Conservation (phyloP, 495 filamentous ascomycete genomes). For the Aspergillus leporis region DNA sequence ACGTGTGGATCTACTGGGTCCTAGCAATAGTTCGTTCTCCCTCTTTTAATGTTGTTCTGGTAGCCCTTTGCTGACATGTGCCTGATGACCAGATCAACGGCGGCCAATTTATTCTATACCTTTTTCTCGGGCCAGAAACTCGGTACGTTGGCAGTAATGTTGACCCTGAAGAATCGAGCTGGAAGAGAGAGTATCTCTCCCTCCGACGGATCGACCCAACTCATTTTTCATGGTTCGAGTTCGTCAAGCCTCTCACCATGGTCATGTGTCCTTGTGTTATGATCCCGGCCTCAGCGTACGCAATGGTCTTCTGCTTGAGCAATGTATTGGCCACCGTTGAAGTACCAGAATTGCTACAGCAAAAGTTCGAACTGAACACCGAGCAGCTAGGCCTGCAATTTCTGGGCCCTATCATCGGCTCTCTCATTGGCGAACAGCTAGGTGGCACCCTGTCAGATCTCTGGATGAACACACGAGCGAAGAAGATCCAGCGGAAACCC, state of each 20-base stretch:
- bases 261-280: constrained; percentile 40
- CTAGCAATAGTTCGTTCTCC: constrained; percentile 39
- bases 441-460: constrained; percentile 48
- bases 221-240: constrained; percentile 48
- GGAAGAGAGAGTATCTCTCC: constrained; percentile 42
- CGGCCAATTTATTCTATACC: constrained; percentile 51
- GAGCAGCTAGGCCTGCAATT: constrained; percentile 57
- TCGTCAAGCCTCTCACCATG: constrained; percentile 47
- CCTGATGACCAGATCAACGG: constrained; percentile 44
- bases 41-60: neutral
- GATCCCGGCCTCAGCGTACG: constrained; percentile 51
- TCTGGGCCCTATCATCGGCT: constrained; percentile 52
- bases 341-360: constrained; percentile 50
- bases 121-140: constrained; percentile 59
- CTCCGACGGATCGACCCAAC: constrained; percentile 50
- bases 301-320: constrained; percentile 53
- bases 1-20: constrained; percentile 46
- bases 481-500: constrained; percentile 28
- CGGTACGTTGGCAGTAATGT: constrained; percentile 42
- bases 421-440: constrained; percentile 56
- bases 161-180: constrained; percentile 23
- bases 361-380: constrained; percentile 51
- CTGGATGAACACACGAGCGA: constrained; percentile 43
- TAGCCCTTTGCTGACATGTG: constrained; percentile 10
- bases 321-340: constrained; percentile 52